phyloP scores from a whole-genome alignment of 1,284 basidiomycete genomes.

The Apiotrichum gracile region DNA sequence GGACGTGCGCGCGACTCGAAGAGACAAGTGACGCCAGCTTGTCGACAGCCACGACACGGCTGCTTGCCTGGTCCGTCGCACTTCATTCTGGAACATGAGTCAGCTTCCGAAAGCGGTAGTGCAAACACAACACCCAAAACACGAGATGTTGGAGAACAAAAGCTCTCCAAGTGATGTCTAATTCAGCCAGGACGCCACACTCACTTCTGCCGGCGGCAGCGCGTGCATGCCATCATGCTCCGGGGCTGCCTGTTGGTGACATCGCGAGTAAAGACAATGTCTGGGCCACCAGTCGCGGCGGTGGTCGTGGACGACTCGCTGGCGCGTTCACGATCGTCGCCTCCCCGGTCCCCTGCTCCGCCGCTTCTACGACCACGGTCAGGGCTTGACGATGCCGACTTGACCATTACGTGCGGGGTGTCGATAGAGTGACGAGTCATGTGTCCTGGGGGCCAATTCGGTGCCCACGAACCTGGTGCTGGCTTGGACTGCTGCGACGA shows the following conservation, averaged over 20 bases:
- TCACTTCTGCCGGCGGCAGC: slow-evolving; percentile 38
- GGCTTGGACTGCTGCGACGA: background rate
- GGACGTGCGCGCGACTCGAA: slow-evolving; percentile 41
- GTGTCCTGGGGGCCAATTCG: slow-evolving; percentile 12
- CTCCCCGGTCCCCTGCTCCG: background rate
- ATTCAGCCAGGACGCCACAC: slow-evolving; percentile 5
- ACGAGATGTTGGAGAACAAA: background rate
- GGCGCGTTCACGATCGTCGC: slow-evolving; percentile 1
- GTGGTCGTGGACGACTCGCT: background rate
- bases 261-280: slow-evolving; percentile 30
- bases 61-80: slow-evolving; percentile 41
- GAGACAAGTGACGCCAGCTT: slow-evolving; percentile 38
- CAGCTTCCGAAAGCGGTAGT: slow-evolving; percentile 3
- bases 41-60: slow-evolving; percentile 42
- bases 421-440: slow-evolving; percentile 15
- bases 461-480: slow-evolving; percentile 4
- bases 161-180: background rate
- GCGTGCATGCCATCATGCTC: slow-evolving; percentile 45
- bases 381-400: slow-evolving; percentile 12
- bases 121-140: background rate
- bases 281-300: background rate
- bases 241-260: slow-evolving; percentile 37
- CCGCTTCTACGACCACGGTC: slow-evolving; percentile 6
- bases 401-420: slow-evolving; percentile 5
- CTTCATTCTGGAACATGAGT: slow-evolving; percentile 35